Base-by-base conservation (phyloP, 1,284 basidiomycete species). In the Coniferiporia sulphurascens region DNA sequence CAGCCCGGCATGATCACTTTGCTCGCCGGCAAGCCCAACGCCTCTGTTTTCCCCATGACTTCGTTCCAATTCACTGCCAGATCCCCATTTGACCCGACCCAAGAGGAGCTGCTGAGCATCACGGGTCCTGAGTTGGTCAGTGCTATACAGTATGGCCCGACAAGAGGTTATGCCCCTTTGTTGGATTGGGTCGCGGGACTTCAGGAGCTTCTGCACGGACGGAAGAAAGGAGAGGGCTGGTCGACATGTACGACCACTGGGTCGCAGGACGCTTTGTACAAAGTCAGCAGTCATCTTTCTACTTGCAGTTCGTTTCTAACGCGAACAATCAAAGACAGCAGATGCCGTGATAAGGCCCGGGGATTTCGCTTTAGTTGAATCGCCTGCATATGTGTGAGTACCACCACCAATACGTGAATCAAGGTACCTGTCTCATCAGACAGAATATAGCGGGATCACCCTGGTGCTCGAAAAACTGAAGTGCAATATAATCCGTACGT, bases 181-280 rank as follows among this genome's bases (percentile, higher is more conserved):
- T 70, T 81, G 27, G 75, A 83, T 12, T 92, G 87, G 87, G 72
- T 93, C 34, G 73, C 77, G 59, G 80, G 79, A 1, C 73, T 93
- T 56, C 91, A 95, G 71, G 82, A 82, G 65, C 67, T 69, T 2
- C 79, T 81, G 49, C 91, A 93, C 65, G 80, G 79, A 6, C 73
- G 87, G 54, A 76, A 75, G 64, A 70, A 70, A 53, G 77, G 77
- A 5, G 81, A 78, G 7, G 72, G 74, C 12, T 97, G 93, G 92
- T 75, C 79, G 48, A 71, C 95, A 4, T 87, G 84, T 51, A 74
- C 95, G 12, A 93, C 94, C 0, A 79, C 79, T 48, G 95, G 95
- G 4, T 91, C 89, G 53, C 93, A 96, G 73, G 94, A 97, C 76
- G 70, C 95, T 60, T 82, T 97, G 59, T 89, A 80, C 74, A 96